Percentiles rank a stretch among this genome's conserved stretches.
Conservation (phyloP, 192 early-diverging fungal species). For the Mortierella antarctica region DNA sequence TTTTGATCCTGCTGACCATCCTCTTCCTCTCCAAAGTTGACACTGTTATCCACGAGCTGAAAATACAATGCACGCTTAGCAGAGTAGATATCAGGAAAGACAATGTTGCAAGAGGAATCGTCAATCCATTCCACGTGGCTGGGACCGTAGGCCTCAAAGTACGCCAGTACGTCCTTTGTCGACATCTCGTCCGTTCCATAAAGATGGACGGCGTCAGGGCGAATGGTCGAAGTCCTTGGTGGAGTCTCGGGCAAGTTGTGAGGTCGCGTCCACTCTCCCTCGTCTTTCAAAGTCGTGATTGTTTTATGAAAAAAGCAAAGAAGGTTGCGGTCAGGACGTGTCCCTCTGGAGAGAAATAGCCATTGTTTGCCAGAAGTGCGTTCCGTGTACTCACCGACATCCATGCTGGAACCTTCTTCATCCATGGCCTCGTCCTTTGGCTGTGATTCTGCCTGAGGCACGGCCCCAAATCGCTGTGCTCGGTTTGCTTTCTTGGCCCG, state of each 20-base stretch:
- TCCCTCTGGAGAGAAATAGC: neutral
- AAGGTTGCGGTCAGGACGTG: neutral
- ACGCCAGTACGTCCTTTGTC: slow-evolving; percentile 56
- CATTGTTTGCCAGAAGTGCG: neutral
- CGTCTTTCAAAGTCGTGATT: slow-evolving; percentile 9
- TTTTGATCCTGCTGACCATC: slow-evolving; percentile 26
- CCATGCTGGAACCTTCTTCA: slow-evolving; percentile 33
- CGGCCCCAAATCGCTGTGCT: slow-evolving; percentile 30
- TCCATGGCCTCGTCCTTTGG: slow-evolving; percentile 19
- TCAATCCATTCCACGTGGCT: slow-evolving; percentile 62
- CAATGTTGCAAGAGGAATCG: slow-evolving; percentile 57
- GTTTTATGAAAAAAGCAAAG: neutral
- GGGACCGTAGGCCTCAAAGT: slow-evolving; percentile 52
- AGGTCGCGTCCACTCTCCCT: slow-evolving; percentile 22
- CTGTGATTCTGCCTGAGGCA: neutral
- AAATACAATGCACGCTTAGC: slow-evolving; percentile 49
- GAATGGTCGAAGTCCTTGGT: slow-evolving; percentile 44
- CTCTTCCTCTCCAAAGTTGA: slow-evolving; percentile 46
- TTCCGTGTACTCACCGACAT: slow-evolving; percentile 26
- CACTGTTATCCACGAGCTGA: slow-evolving; percentile 37
- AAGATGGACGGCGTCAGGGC: slow-evolving; percentile 49
- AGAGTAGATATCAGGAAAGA: slow-evolving; percentile 34
- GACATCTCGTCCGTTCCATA: slow-evolving; percentile 61
- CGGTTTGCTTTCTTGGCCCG: slow-evolving; percentile 36
- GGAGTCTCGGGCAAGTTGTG: slow-evolving; percentile 33